Evolutionary conservation across 2,329 filamentous ascomycete species (phyloP).

Genomic region (Diaporthe capsici): DNA sequence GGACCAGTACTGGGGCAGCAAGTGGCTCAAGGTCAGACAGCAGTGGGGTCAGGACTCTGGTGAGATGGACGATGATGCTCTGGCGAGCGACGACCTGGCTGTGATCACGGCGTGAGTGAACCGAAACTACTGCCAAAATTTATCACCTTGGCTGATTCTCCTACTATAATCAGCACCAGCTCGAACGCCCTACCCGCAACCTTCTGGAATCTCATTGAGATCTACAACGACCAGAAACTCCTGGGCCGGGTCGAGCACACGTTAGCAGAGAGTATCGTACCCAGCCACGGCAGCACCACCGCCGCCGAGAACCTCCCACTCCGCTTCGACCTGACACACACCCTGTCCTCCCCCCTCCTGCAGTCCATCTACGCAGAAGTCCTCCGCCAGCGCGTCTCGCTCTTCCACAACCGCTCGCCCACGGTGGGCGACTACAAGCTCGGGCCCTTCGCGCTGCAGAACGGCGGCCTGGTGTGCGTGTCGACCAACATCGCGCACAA

Average conservation of each 20-base stretch:
- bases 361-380: conserved; percentile 7
- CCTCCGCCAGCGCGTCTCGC: conserved; percentile 2
- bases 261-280: not conserved
- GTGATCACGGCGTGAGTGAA: not conserved
- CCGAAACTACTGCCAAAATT: not conserved
- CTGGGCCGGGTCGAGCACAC: not conserved
- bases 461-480: not conserved
- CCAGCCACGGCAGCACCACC: not conserved
- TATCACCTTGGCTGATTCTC: not conserved
- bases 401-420: not conserved
- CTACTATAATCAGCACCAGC: not conserved
- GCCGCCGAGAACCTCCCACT: not conserved
- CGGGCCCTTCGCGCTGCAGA: not conserved
- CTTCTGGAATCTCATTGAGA: not conserved
- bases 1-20: conserved; percentile 8
- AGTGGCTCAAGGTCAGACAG: conserved; percentile 11
- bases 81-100: not conserved
- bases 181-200: not conserved
- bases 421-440: not conserved
- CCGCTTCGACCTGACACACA: not conserved
- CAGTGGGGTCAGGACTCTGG: not conserved
- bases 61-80: conserved; percentile 1
- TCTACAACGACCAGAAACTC: not conserved
- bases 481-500: conserved; percentile 3
- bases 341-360: not conserved